These are phyloP conservation scores for Talaromyces marneffei DNA, from an alignment of 2,329 filamentous ascomycete genomes.

Conservation along the genomic window DNA sequence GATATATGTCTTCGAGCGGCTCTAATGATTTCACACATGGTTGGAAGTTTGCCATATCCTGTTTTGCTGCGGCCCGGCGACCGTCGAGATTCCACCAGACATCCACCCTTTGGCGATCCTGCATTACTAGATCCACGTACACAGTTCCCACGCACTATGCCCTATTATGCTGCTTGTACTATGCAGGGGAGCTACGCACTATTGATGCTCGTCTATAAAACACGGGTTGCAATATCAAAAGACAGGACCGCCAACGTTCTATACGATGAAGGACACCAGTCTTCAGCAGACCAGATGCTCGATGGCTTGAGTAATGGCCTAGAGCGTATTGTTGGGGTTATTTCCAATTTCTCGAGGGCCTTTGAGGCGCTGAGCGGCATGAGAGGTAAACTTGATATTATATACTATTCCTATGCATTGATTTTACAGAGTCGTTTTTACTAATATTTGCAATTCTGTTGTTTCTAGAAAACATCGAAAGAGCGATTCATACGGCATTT, in stretches of 20 bases:
- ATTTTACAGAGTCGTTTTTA: not conserved
- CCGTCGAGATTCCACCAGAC: conserved; percentile 1
- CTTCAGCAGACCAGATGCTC: conserved; percentile 27
- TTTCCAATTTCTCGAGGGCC: conserved; percentile 37
- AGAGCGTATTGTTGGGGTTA: conserved; percentile 31
- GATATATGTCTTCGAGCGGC: conserved; percentile 38
- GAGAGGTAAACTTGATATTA: conserved; percentile 40
- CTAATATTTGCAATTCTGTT: not conserved
- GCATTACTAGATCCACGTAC: conserved; percentile 16
- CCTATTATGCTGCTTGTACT: conserved; percentile 43
- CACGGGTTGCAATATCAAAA: conserved; percentile 28
- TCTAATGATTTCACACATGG: conserved; percentile 38
- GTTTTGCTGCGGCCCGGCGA: conserved; percentile 22
- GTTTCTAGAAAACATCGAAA: conserved; percentile 39
- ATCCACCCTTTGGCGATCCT: conserved; percentile 14
- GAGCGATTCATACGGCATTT: conserved; percentile 40
- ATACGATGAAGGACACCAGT: conserved; percentile 19
- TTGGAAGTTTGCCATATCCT: conserved; percentile 36
- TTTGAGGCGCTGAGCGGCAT: conserved; percentile 42
- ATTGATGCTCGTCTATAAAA: conserved; percentile 43
- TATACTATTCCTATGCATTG: not conserved
- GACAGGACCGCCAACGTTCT: conserved; percentile 24
- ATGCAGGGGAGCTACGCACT: conserved; percentile 45
- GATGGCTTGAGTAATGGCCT: conserved; percentile 35
- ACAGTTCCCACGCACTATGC: conserved; percentile 40